phyloP scores from a whole-genome alignment of 2,329 filamentous ascomycete species.

The Verticillium nubilum region DNA sequence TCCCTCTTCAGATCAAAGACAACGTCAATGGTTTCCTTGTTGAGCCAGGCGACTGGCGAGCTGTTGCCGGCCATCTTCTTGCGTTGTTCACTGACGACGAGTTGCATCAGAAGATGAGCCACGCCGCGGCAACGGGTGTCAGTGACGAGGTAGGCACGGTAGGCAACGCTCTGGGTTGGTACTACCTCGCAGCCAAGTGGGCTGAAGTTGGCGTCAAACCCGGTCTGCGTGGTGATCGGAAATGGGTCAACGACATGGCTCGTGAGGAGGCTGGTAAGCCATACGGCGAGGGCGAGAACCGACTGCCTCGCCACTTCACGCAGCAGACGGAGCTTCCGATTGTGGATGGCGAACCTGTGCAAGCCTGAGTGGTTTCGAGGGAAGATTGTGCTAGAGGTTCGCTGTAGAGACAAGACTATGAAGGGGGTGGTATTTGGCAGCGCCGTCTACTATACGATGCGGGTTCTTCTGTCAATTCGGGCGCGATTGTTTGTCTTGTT shows the following conservation, averaged over 20 bases:
- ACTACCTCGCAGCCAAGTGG: slow-evolving; percentile 68
- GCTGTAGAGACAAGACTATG: background rate
- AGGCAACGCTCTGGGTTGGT: slow-evolving; percentile 70
- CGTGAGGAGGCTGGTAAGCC: slow-evolving; percentile 56
- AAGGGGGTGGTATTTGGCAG: no score
- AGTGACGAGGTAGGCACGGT: slow-evolving; percentile 80
- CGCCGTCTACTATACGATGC: no score
- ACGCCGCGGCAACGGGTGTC: slow-evolving; percentile 59
- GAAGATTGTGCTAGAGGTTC: background rate
- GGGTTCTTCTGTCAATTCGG: no score
- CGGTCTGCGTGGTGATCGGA: slow-evolving; percentile 51
- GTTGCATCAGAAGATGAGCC: slow-evolving; percentile 61
- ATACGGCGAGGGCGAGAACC: slow-evolving; percentile 55
- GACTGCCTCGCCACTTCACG: slow-evolving; percentile 46
- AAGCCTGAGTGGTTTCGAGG: background rate
- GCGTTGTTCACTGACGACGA: slow-evolving; percentile 60
- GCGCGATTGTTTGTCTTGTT: no score
- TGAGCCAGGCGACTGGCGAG: slow-evolving; percentile 61
- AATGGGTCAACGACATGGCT: slow-evolving; percentile 72
- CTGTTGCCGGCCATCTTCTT: slow-evolving; percentile 63
- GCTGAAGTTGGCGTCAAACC: slow-evolving; percentile 43
- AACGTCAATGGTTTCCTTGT: slow-evolving; percentile 70
- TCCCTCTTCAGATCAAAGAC: slow-evolving; percentile 71
- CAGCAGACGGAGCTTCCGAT: slow-evolving; percentile 18
- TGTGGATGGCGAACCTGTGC: background rate